phyloP scores from a whole-genome alignment of 768 basidiomycete species.

The Lactifluus piperatus region DNA sequence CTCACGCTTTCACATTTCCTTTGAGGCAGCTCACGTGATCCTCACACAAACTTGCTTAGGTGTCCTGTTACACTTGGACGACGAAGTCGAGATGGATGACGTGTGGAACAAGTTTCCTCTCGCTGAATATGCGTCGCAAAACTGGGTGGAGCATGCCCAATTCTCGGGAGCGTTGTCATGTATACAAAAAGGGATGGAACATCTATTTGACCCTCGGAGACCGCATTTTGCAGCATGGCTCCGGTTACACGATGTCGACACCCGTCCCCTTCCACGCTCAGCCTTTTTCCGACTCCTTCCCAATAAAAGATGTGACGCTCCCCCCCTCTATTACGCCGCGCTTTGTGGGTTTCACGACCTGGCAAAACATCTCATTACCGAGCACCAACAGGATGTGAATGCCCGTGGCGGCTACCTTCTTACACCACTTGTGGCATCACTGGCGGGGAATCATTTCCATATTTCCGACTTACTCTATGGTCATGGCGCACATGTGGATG shows the following conservation, averaged over 20 bases:
- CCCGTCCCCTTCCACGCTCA: no score
- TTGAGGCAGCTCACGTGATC: not conserved
- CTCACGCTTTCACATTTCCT: not conserved
- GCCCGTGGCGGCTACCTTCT: not conserved
- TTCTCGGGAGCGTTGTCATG: not conserved
- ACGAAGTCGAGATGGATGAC: not conserved
- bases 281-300: not conserved
- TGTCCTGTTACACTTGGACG: not conserved
- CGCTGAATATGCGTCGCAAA: not conserved
- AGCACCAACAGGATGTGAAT: not conserved
- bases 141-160: not conserved
- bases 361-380: not conserved
- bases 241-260: not conserved
- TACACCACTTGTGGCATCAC: not conserved
- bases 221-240: not conserved
- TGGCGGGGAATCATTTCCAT: not conserved
- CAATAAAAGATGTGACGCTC: not conserved
- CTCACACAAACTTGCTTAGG: not conserved
- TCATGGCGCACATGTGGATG: not conserved
- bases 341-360: not conserved
- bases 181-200: not conserved
- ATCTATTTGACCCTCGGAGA: not conserved
- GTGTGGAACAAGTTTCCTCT: not conserved
- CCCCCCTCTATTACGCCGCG: not conserved
- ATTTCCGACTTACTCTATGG: not conserved